These are phyloP conservation scores for Aspergillus sergii DNA, from an alignment of 2,329 filamentous ascomycete species.

Conservation along the genomic window DNA sequence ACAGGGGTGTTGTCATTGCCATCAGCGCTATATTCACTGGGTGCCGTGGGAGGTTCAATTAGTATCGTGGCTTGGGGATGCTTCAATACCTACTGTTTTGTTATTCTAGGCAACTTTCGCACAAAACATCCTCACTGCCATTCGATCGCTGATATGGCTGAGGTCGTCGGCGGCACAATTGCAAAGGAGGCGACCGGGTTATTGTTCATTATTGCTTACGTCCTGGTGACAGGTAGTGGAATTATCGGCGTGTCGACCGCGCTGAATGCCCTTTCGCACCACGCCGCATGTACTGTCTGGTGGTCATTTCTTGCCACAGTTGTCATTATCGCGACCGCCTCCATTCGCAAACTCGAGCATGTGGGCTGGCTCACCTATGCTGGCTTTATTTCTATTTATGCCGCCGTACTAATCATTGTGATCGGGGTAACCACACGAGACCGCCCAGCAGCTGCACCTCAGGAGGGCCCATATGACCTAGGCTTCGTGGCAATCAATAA, in stretches of 20 bases:
- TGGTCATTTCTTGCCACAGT: constrained; percentile 58
- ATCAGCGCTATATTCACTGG: constrained; percentile 50
- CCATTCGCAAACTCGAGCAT: constrained; percentile 61
- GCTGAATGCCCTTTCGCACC: constrained; percentile 61
- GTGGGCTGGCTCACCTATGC: constrained; percentile 65
- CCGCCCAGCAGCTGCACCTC: constrained; percentile 63
- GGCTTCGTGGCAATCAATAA: constrained; percentile 60
- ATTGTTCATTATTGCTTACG: constrained; percentile 61
- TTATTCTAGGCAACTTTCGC: constrained; percentile 55
- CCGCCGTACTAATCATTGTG: constrained; percentile 61
- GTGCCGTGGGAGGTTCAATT: constrained; percentile 51
- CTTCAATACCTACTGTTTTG: neutral
- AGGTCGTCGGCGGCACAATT: constrained; percentile 54
- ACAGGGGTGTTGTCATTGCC: constrained; percentile 56
- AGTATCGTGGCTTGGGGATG: constrained; percentile 49
- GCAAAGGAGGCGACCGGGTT: constrained; percentile 37
- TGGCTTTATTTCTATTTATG: constrained; percentile 61
- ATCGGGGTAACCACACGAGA: constrained; percentile 60
- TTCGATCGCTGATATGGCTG: constrained; percentile 60
- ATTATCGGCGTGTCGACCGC: constrained; percentile 63
- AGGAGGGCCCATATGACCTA: constrained; percentile 61
- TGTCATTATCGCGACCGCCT: constrained; percentile 51
- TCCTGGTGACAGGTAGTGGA: constrained; percentile 59
- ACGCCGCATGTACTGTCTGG: constrained; percentile 62
- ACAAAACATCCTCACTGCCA: constrained; percentile 55